Base-by-base conservation (phyloP, 495 filamentous ascomycete genomes). In the Talaromyces liani region DNA sequence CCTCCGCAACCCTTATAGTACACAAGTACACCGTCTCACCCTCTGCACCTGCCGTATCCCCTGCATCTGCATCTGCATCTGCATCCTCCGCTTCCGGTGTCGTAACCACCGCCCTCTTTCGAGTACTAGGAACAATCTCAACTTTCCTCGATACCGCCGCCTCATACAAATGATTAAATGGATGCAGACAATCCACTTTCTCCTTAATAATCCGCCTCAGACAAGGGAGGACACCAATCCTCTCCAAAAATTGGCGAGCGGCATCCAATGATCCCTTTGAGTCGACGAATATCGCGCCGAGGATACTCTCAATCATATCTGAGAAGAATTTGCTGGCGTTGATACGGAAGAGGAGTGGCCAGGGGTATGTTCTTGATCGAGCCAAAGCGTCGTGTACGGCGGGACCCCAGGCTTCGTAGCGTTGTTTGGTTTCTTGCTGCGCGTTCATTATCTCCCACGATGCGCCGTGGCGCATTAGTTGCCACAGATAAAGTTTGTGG, bases 221-320 rank as follows among this genome's bases (percentile, higher is more conserved):
- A 63, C 84, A 85, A n/a, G 71, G 67, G 33, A 92, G 60, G 10
- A 97, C 73, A 0, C 92, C 91, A 1, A 90, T 66, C 1, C 78
- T 69, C 64, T 89, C 85, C 0, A 89, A 65, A 41, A 97, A 82
- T 0, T 33, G 63, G 27, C 76, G 72, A 64, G 89, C 92, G 0
- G 64, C 72, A 0, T 71, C 74, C 25, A 93, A 67, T 4, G 83
- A 74, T 2, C 90, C 89, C 4, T 69, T 65, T 0, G 86, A 90
- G 70, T 97, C 94, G 58, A 96, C 78, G 77, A 88, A 98, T 0
- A 97, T 84, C 0, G 93, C 94, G 0, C 91, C 94, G 1, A 97
- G 72, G 1, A 93, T 65, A 58, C 81, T 84, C 79, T 98, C 94
- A 45, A 97, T 77, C 9, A 97, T 77, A 69, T 98, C 93, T 0